Evolutionary conservation across 768 basidiomycete species (phyloP), one percentile per base, ranked within the genome.

Genomic region (Mycena galopus): DNA sequence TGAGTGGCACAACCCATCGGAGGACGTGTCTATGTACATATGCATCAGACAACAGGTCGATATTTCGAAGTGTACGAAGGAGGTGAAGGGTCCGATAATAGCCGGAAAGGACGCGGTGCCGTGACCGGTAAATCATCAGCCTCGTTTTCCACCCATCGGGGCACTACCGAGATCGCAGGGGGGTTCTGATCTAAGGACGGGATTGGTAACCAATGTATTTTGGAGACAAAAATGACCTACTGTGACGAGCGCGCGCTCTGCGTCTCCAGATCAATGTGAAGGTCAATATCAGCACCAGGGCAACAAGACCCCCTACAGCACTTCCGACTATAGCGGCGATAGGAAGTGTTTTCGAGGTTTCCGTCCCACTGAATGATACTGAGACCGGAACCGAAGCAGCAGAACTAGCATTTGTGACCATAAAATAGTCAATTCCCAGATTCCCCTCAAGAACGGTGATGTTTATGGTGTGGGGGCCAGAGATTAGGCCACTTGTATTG

Each of bases 381-480:
- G 9, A 23, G 17, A 3, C 8, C 35, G 35, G 35, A 14, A 14
- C 14, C 35, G 35, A 10, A 50, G 21, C 8, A 11, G 47, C 0
- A 50, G 42, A 16, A 44, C 11, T 4, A 9, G 10, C 1, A 50
- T 23, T 50, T 50, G 21, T 23, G 47, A 50, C 47, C 5, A 59
- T 21, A 10, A 67, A 47, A 32, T 57, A 67, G 35, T 67, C 56
- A 35, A 67, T 23, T 1, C 3, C 6, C 2, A 50, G 8, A 35
- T 19, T 4, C 12, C 25, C 42, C 33, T 17, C 21, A 23, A 50
- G 23, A 23, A 50, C 0, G 9, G 47, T 50, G 12, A 50, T 16
- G 12, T 50, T 50, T 8, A 67, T 47, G 21, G 65, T 67, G 27
- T 67, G 65, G 32, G 12, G 39, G 19, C 65, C 57, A 14, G 32